These are phyloP conservation scores for Tulasnella calospora DNA, from an alignment of 768 basidiomycete genomes.

Conservation along the genomic window DNA sequence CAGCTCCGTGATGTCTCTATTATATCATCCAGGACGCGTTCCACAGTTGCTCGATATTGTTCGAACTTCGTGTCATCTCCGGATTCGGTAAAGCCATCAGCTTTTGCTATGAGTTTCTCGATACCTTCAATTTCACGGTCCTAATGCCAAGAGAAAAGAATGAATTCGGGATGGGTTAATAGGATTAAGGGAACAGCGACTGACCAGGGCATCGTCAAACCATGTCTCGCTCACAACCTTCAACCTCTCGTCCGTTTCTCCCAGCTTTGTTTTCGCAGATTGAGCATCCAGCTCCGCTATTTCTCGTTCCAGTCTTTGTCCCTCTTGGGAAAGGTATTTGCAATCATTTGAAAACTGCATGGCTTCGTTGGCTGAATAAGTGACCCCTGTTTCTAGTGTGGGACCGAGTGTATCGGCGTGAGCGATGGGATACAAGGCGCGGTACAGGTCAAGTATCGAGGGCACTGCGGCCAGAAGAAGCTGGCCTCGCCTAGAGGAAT, in stretches of 20 bases:
- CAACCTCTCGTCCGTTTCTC: slow-evolving; percentile 50
- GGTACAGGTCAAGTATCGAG: slow-evolving; percentile 69
- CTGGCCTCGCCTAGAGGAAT: slow-evolving; percentile 42
- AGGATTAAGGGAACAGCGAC: slow-evolving; percentile 34
- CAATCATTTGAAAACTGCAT: slow-evolving; percentile 85
- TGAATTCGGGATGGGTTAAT: background rate
- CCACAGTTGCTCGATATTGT: slow-evolving; percentile 66
- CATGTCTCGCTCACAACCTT: slow-evolving; percentile 59
- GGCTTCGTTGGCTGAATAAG: slow-evolving; percentile 44
- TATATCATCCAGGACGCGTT: slow-evolving; percentile 57
- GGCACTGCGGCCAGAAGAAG: slow-evolving; percentile 58
- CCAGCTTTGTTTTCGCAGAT: slow-evolving; percentile 45
- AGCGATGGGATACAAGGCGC: slow-evolving; percentile 69
- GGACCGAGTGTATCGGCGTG: slow-evolving; percentile 44
- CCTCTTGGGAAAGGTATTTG: slow-evolving; percentile 50
- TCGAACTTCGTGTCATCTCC: slow-evolving; percentile 70
- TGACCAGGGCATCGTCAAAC: slow-evolving; percentile 66
- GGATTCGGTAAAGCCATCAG: slow-evolving; percentile 63
- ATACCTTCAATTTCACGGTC: slow-evolving; percentile 46
- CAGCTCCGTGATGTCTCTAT: slow-evolving; percentile 58
- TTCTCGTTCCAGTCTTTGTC: background rate
- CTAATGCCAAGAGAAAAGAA: slow-evolving; percentile 36
- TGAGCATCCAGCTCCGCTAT: background rate
- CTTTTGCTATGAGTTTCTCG: slow-evolving; percentile 48
- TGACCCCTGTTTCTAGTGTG: slow-evolving; percentile 30